Evolutionary conservation across 331 rosid species (phyloP).

Genomic region (Spiraea crenata): DNA sequence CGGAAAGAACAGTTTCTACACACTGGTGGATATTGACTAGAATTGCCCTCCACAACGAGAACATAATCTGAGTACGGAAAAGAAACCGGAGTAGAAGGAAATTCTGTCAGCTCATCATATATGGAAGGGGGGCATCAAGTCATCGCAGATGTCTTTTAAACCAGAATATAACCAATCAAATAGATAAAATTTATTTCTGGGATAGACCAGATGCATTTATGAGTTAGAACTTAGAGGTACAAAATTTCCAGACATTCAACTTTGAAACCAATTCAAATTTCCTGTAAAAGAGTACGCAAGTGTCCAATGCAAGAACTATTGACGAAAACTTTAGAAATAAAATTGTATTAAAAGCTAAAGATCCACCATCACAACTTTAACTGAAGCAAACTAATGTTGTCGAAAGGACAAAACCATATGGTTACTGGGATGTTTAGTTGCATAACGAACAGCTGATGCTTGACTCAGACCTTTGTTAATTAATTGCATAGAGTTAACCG

Average conservation of each 20-base stretch:
- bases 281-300: not conserved
- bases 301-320: not conserved
- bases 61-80: too few relatives aligned
- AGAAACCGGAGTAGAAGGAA: too few relatives aligned
- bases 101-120: too few relatives aligned
- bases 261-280: not conserved
- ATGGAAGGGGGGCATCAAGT: too few relatives aligned
- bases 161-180: not conserved
- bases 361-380: not conserved
- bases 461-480: constrained; percentile 1
- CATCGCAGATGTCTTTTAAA: too few relatives aligned
- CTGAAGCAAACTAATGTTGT: not conserved
- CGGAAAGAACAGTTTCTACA: too few relatives aligned
- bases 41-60: too few relatives aligned
- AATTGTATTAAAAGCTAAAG: not conserved
- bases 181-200: not conserved
- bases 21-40: too few relatives aligned
- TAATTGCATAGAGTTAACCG: constrained; percentile 13
- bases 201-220: not conserved
- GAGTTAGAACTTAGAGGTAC: too few relatives aligned
- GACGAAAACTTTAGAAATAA: not conserved
- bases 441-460: constrained; percentile 6
- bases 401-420: not conserved
- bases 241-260: not conserved
- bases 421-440: constrained; percentile 1